phyloP scores from a whole-genome alignment of 2,329 filamentous ascomycete genomes.

The Aspergillus luchuensis region DNA sequence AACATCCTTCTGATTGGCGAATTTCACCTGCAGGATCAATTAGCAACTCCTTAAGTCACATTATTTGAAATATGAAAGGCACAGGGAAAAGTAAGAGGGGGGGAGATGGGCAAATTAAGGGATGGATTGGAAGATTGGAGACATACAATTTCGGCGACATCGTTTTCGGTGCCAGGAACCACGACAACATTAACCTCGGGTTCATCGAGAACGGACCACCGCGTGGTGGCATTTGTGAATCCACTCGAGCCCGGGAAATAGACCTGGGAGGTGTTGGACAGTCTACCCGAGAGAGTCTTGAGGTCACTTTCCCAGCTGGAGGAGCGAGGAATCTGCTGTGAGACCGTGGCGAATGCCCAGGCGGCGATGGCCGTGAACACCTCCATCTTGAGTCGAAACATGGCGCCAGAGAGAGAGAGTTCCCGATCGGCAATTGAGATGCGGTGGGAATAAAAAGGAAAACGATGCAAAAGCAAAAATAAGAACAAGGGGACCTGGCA shows the following conservation, averaged over 20 bases:
- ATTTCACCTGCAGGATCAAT: conserved; percentile 44
- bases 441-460: not conserved
- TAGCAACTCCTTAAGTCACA: not conserved
- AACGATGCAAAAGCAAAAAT: not conserved
- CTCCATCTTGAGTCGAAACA: conserved; percentile 15
- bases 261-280: conserved; percentile 46
- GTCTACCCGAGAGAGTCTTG: conserved; percentile 22
- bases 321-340: not conserved
- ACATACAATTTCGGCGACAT: conserved; percentile 53
- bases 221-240: conserved; percentile 42
- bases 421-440: not conserved
- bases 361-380: conserved; percentile 28
- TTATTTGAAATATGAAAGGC: no score
- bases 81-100: not conserved
- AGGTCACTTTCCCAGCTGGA: conserved; percentile 17
- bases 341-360: conserved; percentile 24
- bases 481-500: no score
- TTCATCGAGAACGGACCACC: conserved; percentile 51
- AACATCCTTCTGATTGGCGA: conserved; percentile 49
- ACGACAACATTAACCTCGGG: conserved; percentile 53
- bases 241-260: conserved; percentile 46
- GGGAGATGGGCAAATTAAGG: no score
- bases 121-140: not conserved
- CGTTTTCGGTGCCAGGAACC: conserved; percentile 50
- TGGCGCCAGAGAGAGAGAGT: not conserved